Conservation (phyloP, 2,329 filamentous ascomycete species). For the Trichoderma pleuroti region DNA sequence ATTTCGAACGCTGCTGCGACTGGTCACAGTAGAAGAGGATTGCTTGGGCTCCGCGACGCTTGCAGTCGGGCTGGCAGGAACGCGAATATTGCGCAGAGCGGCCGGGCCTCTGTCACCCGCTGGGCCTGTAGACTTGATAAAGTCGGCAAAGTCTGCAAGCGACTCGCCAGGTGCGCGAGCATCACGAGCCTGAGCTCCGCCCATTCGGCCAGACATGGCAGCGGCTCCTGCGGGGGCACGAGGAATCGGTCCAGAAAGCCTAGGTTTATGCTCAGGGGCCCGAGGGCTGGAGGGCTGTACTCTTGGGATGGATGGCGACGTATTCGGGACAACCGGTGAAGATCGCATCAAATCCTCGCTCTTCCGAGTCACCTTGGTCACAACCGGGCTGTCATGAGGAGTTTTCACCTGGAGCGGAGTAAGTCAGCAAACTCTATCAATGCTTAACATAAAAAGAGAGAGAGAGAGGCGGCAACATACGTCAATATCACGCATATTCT, state of each 20-base stretch:
- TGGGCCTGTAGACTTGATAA: conserved; percentile 82
- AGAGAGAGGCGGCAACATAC: conserved; percentile 43
- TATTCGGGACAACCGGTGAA: conserved; percentile 35
- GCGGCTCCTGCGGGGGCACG: conserved; percentile 25
- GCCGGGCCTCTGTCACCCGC: conserved; percentile 40
- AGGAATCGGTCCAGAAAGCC: conserved; percentile 23
- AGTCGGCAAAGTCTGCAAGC: conserved; percentile 79
- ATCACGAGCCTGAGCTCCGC: conserved; percentile 57
- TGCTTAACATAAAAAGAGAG: background rate
- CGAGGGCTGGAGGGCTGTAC: background rate
- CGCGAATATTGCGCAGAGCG: conserved; percentile 35
- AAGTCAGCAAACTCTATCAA: conserved; percentile 18
- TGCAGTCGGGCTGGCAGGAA: conserved; percentile 32
- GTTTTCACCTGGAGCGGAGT: conserved; percentile 34
- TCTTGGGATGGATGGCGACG: conserved; percentile 25
- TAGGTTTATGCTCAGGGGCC: conserved; percentile 20
- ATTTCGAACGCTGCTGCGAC: conserved; percentile 37
- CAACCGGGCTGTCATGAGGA: conserved; percentile 42
- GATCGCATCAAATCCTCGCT: conserved; percentile 44
- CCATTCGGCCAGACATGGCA: conserved; percentile 24
- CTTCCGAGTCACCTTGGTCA: conserved; percentile 41
- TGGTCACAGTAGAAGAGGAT: conserved; percentile 38
- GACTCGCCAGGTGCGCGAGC: conserved; percentile 68
- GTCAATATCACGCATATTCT: conserved; percentile 73
- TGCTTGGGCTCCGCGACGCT: conserved; percentile 38